Base-by-base conservation (phyloP, 164 flowering plant genomes). In the Stephania japonica region DNA sequence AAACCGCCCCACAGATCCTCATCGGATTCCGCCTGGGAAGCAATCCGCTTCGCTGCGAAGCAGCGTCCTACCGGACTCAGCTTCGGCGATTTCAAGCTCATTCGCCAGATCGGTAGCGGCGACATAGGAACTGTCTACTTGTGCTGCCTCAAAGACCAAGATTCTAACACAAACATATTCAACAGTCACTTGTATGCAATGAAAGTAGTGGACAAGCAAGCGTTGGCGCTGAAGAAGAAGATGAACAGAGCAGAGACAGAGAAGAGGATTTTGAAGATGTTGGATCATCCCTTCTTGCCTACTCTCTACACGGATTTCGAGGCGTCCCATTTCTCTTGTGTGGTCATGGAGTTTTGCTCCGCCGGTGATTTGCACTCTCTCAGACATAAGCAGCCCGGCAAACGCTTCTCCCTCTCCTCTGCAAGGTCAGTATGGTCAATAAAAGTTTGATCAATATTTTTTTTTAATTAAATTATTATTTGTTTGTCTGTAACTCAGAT, bases 281-380 rank as follows among this genome's bases (percentile, higher is more conserved):
- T 93, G 41, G 97, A 93, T 72, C 98, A 93, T 69, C 98, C 98
- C 0, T 93, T 93, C 74, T 71, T 91, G 66, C 98, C 98, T 0
- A 91, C 98, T 32, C 78, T 93, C 3, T 93, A 92, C 32, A 87
- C 96, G 0, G 85, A 86, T 63, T 92, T 92, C 75, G 90, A 88
- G 5, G 92, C 91, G 63, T 87, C 94, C 7, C 94, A 87, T 44
- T 92, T 88, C 81, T 92, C 98, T 38, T 92, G 94, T 65, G 70
- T 91, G 62, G 90, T 93, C 68, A 91, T 88, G 93, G 98, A 93
- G 89, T 93, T 82, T 64, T 93, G 98, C 67, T 91, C 95, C 23
- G 93, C 93, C 14, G 98, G 98, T 0, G 98, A 93, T 78, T 70
- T 93, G 74, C 86, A 87, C 32, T 82, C 90, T 6, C 82, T 87